Conservation (phyloP, 2,329 filamentous ascomycete species). For the Ilyonectria robusta region DNA sequence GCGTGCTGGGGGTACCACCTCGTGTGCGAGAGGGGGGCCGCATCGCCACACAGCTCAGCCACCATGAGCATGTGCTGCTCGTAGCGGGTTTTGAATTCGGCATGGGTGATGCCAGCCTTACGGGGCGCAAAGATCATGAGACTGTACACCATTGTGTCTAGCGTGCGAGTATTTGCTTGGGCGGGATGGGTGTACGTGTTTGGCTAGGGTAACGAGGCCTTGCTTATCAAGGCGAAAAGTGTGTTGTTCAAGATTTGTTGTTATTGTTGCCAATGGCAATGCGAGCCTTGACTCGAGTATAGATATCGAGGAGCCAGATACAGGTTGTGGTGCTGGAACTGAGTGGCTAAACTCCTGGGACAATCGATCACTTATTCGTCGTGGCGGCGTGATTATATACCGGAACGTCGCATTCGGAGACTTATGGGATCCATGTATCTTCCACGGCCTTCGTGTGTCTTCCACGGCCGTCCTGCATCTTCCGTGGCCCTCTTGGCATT, state of each 20-base stretch:
- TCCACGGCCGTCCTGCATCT: too few species aligned
- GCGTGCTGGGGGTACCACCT: background rate
- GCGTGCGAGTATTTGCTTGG: too few species aligned
- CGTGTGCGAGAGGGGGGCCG: background rate
- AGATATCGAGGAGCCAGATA: background rate
- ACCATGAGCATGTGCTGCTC: background rate
- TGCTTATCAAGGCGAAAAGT: too few species aligned
- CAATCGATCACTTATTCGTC: background rate
- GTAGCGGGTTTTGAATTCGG: background rate
- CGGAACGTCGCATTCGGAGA: too few species aligned
- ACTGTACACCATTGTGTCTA: background rate
- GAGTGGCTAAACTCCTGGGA: background rate
- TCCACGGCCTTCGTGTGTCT: too few species aligned
- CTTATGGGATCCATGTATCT: too few species aligned
- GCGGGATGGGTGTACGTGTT: background rate
- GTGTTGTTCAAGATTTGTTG: too few species aligned
- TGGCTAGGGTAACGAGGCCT: background rate
- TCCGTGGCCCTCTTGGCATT: too few species aligned
- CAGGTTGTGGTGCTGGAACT: background rate
- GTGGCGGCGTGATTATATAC: background rate
- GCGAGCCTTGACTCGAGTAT: too few species aligned
- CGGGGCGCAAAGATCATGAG: background rate
- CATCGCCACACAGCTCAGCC: background rate
- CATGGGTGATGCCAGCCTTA: background rate
- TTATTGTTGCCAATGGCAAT: too few species aligned